Percentiles rank a stretch among this genome's conserved stretches.
Conservation (phyloP, 768 basidiomycete species). For the Amylocystis lapponica region DNA sequence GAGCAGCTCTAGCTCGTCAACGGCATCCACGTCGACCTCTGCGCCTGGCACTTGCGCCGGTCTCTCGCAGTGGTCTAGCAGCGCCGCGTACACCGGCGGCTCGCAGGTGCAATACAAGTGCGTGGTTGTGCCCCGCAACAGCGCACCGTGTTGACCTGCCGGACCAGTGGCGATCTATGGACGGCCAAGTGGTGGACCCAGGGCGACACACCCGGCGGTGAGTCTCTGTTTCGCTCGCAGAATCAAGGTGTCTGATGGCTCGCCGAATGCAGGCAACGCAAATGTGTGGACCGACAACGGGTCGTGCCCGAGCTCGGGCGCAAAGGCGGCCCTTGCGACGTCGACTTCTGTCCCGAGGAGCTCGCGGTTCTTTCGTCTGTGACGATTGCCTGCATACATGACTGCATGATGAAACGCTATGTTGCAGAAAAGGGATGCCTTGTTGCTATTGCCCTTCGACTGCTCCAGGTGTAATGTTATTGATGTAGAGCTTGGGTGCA, state of each 20-base stretch:
- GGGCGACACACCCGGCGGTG: conserved; percentile 43
- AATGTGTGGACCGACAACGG: conserved; percentile 57
- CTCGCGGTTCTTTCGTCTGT: conserved; percentile 20
- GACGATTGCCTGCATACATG: too few relatives aligned
- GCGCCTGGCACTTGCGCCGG: conserved; percentile 38
- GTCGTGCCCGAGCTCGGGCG: conserved; percentile 32
- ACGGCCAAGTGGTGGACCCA: conserved; percentile 62
- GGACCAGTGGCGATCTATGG: conserved; percentile 36
- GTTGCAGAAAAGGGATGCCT: too few relatives aligned
- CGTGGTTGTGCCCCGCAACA: conserved; percentile 17
- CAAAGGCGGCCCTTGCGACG: conserved; percentile 5
- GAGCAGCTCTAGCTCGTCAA: conserved; percentile 9
- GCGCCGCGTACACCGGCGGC: conserved; percentile 45
- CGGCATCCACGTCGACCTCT: conserved; percentile 11
- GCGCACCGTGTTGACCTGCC: conserved; percentile 11
- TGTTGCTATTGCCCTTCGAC: too few relatives aligned
- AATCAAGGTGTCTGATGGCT: background rate
- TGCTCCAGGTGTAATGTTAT: too few relatives aligned
- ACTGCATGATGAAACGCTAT: too few relatives aligned
- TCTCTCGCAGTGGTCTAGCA: conserved; percentile 45
- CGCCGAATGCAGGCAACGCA: conserved; percentile 31
- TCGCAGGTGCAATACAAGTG: conserved; percentile 46
- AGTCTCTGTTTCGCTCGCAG: conserved; percentile 1
- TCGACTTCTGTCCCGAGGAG: conserved; percentile 1
- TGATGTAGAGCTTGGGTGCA: too few relatives aligned